Conservation (phyloP, 1,284 basidiomycete species). For the Irpex lacteus region DNA sequence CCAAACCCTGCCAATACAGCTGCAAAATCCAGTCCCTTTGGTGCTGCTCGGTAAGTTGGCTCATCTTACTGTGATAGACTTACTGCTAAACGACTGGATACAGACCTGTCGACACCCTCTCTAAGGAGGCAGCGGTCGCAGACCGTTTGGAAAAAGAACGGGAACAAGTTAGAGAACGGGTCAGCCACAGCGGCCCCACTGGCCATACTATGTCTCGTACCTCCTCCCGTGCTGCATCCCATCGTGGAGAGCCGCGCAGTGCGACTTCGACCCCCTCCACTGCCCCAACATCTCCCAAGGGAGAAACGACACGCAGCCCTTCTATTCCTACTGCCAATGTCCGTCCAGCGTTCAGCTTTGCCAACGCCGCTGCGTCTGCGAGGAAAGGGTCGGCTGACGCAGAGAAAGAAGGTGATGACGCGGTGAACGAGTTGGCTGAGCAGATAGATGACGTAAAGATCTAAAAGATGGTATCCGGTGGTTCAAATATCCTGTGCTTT, state of each 20-base stretch:
- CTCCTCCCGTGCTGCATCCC: constrained; percentile 60
- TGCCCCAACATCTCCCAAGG: constrained; percentile 29
- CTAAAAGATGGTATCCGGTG: neutral
- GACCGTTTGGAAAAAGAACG: constrained; percentile 69
- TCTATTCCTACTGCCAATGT: constrained; percentile 33
- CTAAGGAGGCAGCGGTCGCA: constrained; percentile 72
- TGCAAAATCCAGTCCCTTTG: constrained; percentile 76
- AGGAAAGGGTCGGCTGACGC: constrained; percentile 21
- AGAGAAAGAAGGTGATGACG: constrained; percentile 28
- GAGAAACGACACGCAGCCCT: constrained; percentile 29
- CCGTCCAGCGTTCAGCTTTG: constrained; percentile 69
- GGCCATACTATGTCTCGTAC: constrained; percentile 67
- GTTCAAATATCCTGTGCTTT: neutral
- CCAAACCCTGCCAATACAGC: constrained; percentile 59
- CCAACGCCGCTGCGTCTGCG: constrained; percentile 43
- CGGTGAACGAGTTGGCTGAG: constrained; percentile 33
- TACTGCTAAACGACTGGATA: constrained; percentile 2
- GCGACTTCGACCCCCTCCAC: constrained; percentile 31
- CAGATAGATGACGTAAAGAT: constrained; percentile 41
- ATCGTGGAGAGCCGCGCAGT: constrained; percentile 36
- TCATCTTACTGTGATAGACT: neutral
- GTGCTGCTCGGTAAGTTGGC: constrained; percentile 68
- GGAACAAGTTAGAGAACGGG: constrained; percentile 51
- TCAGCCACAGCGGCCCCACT: constrained; percentile 10
- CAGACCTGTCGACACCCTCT: constrained; percentile 84